Evolutionary conservation across 2,329 filamentous ascomycete species (phyloP).

Genomic region (Scedosporium dehoogii): DNA sequence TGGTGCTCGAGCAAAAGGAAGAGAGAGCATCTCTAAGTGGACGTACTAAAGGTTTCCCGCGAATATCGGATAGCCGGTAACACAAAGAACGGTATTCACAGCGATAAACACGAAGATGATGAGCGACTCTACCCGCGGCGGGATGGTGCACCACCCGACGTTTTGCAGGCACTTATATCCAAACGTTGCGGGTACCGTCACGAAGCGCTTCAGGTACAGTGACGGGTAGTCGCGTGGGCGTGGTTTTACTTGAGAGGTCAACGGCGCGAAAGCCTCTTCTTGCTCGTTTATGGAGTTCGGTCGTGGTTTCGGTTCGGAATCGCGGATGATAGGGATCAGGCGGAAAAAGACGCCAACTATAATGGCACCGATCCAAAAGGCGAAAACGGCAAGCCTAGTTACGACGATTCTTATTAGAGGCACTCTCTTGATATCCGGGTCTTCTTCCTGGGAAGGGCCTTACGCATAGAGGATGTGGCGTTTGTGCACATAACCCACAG

Average conservation of each 20-base stretch:
- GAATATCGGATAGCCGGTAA: constrained; percentile 26
- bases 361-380: constrained; percentile 30
- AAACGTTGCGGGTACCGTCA: constrained; percentile 31
- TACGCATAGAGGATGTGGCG: constrained; percentile 28
- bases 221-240: constrained; percentile 4
- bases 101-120: constrained; percentile 26
- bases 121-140: constrained; percentile 30
- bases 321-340: constrained; percentile 10
- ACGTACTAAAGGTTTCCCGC: constrained; percentile 29
- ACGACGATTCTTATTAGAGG: neutral
- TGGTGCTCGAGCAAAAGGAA: too few relatives aligned
- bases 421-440: neutral
- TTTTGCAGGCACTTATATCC: constrained; percentile 32
- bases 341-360: constrained; percentile 25
- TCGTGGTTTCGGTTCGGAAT: neutral
- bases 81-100: constrained; percentile 26
- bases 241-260: neutral
- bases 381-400: constrained; percentile 22
- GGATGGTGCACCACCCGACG: constrained; percentile 33
- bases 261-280: constrained; percentile 1
- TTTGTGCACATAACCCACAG: constrained; percentile 21
- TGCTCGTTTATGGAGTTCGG: neutral
- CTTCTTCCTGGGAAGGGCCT: neutral
- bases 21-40: neutral
- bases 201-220: constrained; percentile 21